Base-by-base conservation (phyloP, 2,329 filamentous ascomycete genomes). In the Diaporthe sp. region DNA sequence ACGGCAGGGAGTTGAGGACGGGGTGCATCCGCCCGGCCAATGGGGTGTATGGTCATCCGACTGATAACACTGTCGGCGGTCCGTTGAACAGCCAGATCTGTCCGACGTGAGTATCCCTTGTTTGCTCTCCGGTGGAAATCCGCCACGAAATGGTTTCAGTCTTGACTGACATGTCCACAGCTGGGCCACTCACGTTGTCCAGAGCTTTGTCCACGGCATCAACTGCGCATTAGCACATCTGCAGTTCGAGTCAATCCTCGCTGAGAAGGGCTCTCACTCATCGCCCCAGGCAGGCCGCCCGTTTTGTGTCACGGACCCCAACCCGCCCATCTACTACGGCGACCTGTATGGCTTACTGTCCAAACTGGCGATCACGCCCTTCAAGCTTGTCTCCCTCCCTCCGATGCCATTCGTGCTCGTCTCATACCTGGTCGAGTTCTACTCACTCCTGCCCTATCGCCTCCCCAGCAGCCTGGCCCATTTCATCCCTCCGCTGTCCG, bases 21-120 rank as follows among this genome's bases (percentile, higher is more conserved):
- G 89, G 89, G 28, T 85, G 84, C 77, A 88, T 90, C 73, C 83
- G 89, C 3, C 89, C 89, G 0, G 85, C 86, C 3, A 89, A 90
- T 77, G 87, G 87, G 4, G 85, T 90, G 17, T 90, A 90, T 75
- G 89, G 88, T 4, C 85, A 88, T 62, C 86, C 86, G 1, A 86
- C 83, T 4, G 86, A 89, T 78, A 86, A 86, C 49, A 84, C 87
- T 4, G 84, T 87, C 1, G 86, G 86, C 1, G 79, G 84, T 1
- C 86, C 87, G 61, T 79, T 89, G 53, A 82, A 81, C 28, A 82
- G 80, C 46, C 80, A 81, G 0, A 80, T 84, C 1, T 80, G 81
- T 68, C 86, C 86, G 12, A 85, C 85, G 82, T 90, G 82, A 86
- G 83, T 85, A 9, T 61, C n/a, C 5, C 15, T 1, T n/a, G 3